Percentiles rank a stretch among this genome's conserved stretches.
phyloP scores from a whole-genome alignment of 2,329 filamentous ascomycete species.

The Diaporthe sp. region DNA sequence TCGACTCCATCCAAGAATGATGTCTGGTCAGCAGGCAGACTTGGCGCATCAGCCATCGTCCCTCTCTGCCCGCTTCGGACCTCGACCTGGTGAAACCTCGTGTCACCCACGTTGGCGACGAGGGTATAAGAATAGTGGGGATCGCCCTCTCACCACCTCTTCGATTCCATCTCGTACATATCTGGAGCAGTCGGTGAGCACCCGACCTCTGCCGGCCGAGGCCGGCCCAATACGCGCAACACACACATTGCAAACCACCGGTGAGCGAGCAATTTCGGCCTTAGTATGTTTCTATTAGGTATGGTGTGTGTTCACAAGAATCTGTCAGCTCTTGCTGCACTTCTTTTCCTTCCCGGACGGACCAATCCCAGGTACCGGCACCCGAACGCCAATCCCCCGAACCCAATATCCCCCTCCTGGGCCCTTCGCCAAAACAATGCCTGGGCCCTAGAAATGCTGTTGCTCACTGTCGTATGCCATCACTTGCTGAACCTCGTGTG shows the following conservation, averaged over 20 bases:
- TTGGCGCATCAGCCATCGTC: constrained; percentile 20
- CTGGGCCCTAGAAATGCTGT: constrained; percentile 1
- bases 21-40: constrained; percentile 26
- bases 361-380: constrained; percentile 5
- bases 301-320: not conserved
- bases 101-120: constrained; percentile 28
- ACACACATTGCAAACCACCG: not conserved
- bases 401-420: not conserved
- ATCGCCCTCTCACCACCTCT: constrained; percentile 21
- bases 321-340: constrained; percentile 1
- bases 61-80: constrained; percentile 12
- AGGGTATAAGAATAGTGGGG: constrained; percentile 19
- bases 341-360: constrained; percentile 5
- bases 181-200: constrained; percentile 17
- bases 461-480: constrained; percentile 2
- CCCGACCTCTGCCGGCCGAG: constrained; percentile 8
- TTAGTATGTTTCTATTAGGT: constrained; percentile 17
- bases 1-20: not conserved
- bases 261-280: not conserved
- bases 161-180: constrained; percentile 19
- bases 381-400: constrained; percentile 4
- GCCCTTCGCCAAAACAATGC: constrained; percentile 2
- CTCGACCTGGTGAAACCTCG: constrained; percentile 26
- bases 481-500: not conserved
- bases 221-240: not conserved